Conservation (phyloP, 768 basidiomycete genomes). For the Amanita molliuscula region DNA sequence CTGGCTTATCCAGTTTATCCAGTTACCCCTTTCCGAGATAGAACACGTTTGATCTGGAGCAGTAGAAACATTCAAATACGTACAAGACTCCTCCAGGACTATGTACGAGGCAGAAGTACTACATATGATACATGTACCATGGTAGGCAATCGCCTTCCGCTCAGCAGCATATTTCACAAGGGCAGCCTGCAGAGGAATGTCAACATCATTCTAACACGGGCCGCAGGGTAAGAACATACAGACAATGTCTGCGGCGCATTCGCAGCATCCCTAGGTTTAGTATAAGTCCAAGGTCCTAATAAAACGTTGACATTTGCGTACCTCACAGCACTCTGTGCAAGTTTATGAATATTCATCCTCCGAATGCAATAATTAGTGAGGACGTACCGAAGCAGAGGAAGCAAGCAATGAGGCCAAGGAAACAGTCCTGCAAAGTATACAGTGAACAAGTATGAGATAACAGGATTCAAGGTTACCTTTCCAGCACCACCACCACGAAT, state of each 20-base stretch:
- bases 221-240: constrained; percentile 33
- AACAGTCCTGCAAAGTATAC: constrained; percentile 44
- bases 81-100: background rate
- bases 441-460: background rate
- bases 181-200: constrained; percentile 44
- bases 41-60: too few species aligned
- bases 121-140: background rate
- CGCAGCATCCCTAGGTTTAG: constrained; percentile 49
- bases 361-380: background rate
- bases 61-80: too few species aligned
- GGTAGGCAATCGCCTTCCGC: background rate
- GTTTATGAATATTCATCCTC: background rate
- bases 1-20: too few species aligned
- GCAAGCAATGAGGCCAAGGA: constrained; percentile 48
- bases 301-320: constrained; percentile 16
- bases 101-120: background rate
- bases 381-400: constrained; percentile 66
- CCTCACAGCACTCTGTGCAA: constrained; percentile 58
- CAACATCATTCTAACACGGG: background rate
- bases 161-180: constrained; percentile 72
- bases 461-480: constrained; percentile 30
- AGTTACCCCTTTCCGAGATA: too few species aligned
- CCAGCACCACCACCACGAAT: constrained; percentile 65
- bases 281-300: background rate
- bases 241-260: constrained; percentile 57